Percentiles rank a stretch among this genome's conserved stretches.
These are phyloP conservation scores for Cutaneotrichosporon daszewskae DNA, from an alignment of 1,284 basidiomycete genomes.

Conservation along the genomic window DNA sequence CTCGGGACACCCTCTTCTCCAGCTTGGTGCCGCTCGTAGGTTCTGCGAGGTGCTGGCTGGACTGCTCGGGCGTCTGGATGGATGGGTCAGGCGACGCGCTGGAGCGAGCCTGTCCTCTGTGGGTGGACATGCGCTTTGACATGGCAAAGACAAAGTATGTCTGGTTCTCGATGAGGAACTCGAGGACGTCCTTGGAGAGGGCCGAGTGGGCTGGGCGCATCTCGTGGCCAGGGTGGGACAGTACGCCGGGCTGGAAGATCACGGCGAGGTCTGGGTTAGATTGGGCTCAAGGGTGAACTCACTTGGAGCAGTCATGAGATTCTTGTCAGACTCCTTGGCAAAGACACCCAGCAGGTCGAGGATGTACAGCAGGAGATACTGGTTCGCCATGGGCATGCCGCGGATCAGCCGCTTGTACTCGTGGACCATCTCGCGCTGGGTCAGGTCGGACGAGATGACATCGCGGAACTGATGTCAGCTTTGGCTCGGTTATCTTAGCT, in stretches of 20 bases:
- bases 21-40: neutral
- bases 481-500: constrained; percentile 31
- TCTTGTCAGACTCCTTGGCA: constrained; percentile 81
- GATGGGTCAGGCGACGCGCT: neutral
- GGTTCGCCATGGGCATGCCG: constrained; percentile 77
- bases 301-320: constrained; percentile 94
- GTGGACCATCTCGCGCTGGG: constrained; percentile 61
- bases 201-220: constrained; percentile 75
- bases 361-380: constrained; percentile 92
- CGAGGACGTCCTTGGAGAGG: constrained; percentile 81
- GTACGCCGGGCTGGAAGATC: constrained; percentile 86
- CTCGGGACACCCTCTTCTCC: too few species aligned
- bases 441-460: constrained; percentile 51
- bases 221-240: constrained; percentile 81
- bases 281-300: constrained; percentile 33
- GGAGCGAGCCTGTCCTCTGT: neutral
- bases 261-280: constrained; percentile 70
- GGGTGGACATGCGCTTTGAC: constrained; percentile 18
- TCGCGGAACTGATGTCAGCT: constrained; percentile 88
- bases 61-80: too few species aligned
- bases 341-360: constrained; percentile 94
- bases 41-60: neutral
- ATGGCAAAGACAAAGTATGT: constrained; percentile 43
- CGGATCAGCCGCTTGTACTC: constrained; percentile 81
- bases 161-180: constrained; percentile 73